These are phyloP conservation scores for Echinochloa phyllopogon DNA, from an alignment of 176 grass and related monocot genomes.

Conservation along the genomic window DNA sequence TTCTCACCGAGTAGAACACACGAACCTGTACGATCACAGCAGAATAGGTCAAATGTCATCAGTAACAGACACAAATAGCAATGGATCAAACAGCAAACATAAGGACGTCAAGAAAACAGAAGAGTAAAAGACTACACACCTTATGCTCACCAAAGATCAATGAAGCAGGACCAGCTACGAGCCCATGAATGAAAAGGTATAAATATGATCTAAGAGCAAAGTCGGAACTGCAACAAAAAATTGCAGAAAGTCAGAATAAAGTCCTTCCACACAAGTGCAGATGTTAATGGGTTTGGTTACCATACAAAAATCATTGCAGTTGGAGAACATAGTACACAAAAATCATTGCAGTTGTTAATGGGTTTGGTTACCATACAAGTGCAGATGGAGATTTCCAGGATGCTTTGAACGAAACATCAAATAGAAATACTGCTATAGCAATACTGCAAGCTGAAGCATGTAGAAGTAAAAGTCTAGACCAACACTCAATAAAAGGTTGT, in stretches of 20 bases:
- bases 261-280: not conserved
- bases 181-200: constrained; percentile 87
- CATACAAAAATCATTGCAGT: constrained; percentile 23
- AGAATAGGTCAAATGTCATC: constrained; percentile 38
- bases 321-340: constrained; percentile 8
- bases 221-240: constrained; percentile 72
- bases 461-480: not conserved
- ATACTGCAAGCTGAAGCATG: not conserved
- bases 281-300: not conserved
- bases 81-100: constrained; percentile 10
- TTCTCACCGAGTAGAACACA: constrained; percentile 91
- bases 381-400: not conserved
- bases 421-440: not conserved
- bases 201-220: constrained; percentile 94
- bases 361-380: constrained; percentile 19
- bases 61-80: constrained; percentile 18
- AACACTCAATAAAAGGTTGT: not conserved
- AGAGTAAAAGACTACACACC: constrained; percentile 53
- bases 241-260: constrained; percentile 36
- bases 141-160: constrained; percentile 80
- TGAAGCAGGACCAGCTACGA: constrained; percentile 89
- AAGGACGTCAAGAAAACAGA: constrained; percentile 32
- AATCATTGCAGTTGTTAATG: not conserved
- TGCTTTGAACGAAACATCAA: not conserved
- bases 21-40: constrained; percentile 58